Conservation (phyloP, 2,329 filamentous ascomycete genomes). For the Colletotrichum sp. region DNA sequence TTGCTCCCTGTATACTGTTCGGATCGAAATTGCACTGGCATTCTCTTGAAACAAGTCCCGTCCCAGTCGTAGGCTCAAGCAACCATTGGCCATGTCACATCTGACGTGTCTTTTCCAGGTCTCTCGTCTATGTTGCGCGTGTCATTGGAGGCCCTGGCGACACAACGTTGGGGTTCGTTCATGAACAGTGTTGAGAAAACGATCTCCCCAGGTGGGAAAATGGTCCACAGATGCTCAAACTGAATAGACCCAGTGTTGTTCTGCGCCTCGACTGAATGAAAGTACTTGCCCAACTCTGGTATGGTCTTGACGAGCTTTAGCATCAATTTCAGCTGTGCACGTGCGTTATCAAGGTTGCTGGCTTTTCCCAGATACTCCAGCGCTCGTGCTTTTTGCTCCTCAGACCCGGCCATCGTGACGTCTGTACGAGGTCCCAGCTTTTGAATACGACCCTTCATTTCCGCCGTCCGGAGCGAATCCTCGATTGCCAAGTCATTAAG, state of each 20-base stretch:
- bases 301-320: background rate
- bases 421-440: background rate
- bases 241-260: background rate
- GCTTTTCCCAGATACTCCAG: background rate
- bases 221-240: slow-evolving; percentile 56
- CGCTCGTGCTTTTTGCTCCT: background rate
- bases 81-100: slow-evolving; percentile 38
- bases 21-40: background rate
- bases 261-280: background rate
- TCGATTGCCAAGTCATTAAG: background rate
- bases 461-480: background rate
- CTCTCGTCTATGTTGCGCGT: background rate
- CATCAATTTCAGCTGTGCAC: background rate
- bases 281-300: background rate
- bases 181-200: slow-evolving; percentile 43
- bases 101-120: background rate
- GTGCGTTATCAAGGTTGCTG: background rate
- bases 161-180: slow-evolving; percentile 5
- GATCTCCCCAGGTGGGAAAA: slow-evolving; percentile 51
- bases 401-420: background rate
- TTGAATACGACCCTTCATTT: background rate
- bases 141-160: background rate
- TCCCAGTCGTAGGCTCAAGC: slow-evolving; percentile 50
- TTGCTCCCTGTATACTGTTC: background rate
- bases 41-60: slow-evolving; percentile 42